phyloP scores from a whole-genome alignment of 1,139 yeast species.

The Magnusiomyces starmeri region DNA sequence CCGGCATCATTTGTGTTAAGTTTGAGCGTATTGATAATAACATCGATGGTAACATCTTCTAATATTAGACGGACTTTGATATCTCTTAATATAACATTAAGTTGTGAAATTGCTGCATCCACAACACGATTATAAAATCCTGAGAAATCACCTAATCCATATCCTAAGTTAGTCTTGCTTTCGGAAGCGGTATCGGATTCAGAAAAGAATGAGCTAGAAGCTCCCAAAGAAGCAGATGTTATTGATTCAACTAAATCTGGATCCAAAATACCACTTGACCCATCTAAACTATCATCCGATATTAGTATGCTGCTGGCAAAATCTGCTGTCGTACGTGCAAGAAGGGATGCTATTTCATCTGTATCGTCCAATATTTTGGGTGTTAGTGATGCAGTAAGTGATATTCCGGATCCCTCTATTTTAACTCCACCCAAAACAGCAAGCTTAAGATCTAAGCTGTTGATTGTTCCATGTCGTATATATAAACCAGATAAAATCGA shows the following conservation, averaged over 20 bases:
- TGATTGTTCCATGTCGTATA: constrained; percentile 56
- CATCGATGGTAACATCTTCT: constrained; percentile 41
- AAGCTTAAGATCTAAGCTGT: constrained; percentile 44
- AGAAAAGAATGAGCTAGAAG: constrained; percentile 1
- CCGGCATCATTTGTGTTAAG: constrained; percentile 45
- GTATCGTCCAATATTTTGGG: constrained; percentile 25
- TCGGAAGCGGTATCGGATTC: constrained; percentile 5
- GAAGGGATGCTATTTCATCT: constrained; percentile 42
- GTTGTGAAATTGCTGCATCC: constrained; percentile 60
- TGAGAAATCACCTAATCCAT: constrained; percentile 38
- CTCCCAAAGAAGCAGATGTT: not conserved
- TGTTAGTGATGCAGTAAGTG: constrained; percentile 45
- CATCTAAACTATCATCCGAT: constrained; percentile 21
- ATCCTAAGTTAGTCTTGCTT: constrained; percentile 24
- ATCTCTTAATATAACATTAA: constrained; percentile 43
- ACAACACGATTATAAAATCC: constrained; percentile 57
- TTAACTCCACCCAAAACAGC: constrained; percentile 48
- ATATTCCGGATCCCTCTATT: constrained; percentile 50
- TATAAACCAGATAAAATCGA: constrained; percentile 56
- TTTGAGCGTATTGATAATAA: constrained; percentile 39
- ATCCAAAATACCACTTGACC: not conserved
- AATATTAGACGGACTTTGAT: constrained; percentile 45
- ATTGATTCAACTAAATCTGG: constrained; percentile 1
- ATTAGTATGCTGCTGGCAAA: constrained; percentile 27
- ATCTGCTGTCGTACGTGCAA: constrained; percentile 51